phyloP scores from a whole-genome alignment of 108 stramenopile genomes.

The Cyclotella atomus region DNA sequence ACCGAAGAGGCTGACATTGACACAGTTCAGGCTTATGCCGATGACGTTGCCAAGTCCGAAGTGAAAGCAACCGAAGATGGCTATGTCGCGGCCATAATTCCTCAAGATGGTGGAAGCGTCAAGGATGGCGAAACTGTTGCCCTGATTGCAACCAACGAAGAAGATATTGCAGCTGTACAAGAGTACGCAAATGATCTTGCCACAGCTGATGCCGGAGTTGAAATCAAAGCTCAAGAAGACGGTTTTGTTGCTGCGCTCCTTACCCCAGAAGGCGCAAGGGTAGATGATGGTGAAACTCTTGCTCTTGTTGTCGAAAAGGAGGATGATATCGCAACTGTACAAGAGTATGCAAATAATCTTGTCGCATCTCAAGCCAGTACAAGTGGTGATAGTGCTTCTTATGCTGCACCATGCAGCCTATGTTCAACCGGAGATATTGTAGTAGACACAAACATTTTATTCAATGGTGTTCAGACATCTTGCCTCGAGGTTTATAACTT shows the following conservation, averaged over 20 bases:
- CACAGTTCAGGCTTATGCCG: constrained; percentile 68
- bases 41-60: constrained; percentile 46
- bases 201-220: constrained; percentile 30
- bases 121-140: not conserved
- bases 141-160: constrained; percentile 44
- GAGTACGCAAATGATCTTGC: constrained; percentile 69
- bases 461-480: constrained; percentile 49
- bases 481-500: constrained; percentile 43
- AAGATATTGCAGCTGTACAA: constrained; percentile 68
- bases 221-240: not conserved
- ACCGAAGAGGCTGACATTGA: constrained; percentile 70
- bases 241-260: not conserved
- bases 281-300: not conserved
- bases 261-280: not conserved
- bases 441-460: constrained; percentile 37
- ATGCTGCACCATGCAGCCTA: constrained; percentile 46
- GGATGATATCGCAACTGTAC: not conserved
- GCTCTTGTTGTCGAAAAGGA: not conserved
- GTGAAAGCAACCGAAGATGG: not conserved
- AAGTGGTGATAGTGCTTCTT: not conserved
- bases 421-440: constrained; percentile 35
- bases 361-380: not conserved
- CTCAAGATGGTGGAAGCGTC: not conserved
- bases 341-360: not conserved
- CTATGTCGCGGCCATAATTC: not conserved